Base-by-base conservation (phyloP, 108 stramenopile genomes). In the Cylindrotheca fusiformis region DNA sequence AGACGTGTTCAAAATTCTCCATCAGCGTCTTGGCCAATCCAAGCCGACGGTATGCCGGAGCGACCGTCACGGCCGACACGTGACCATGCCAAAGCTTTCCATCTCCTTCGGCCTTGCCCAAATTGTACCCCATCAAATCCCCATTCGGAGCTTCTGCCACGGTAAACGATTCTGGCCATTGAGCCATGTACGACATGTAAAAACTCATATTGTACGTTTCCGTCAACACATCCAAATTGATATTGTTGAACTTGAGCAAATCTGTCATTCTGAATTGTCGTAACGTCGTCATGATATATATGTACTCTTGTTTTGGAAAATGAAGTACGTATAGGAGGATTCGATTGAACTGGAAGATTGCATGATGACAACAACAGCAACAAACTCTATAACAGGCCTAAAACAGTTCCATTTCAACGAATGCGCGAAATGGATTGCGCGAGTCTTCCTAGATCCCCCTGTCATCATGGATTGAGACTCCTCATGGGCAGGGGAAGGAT, bases 71-170 rank as follows among this genome's bases (percentile, higher is more conserved):
- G 0, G 97, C 97, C 17, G 96, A 97, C 12, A 99, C 99, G 67
- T 99, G 97, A 0, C 97, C 99, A 68, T 99, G 99, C 99, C 99
- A 99, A 2, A 93, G 66, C 26, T 93, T 77, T 17, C 67, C 95
- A 14, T 87, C 81, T 21, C 98, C 99, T 80, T 98, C 97, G 2
- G 90, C 86, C 63, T 96, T 96, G 10, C 93, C 95, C 33, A 95
- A 63, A 59, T 84, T 79, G 65, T 90, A 88, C 4, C 94, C 95
- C 93, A 94, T 95, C 30, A 98, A 75, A 0, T 60, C 60, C 24
- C 80, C 75, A 52, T 86, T 65, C 32, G 95, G 81, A 32, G 85
- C 64, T 72, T 90, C 90, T 14, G 89, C 92, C 12, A 88, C 91
- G 30, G 52, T 55, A 78, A 97, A 98, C 45, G 95, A 79, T 68